Conservation (phyloP, 768 basidiomycete genomes). For the Pisolithus marmoratus region DNA sequence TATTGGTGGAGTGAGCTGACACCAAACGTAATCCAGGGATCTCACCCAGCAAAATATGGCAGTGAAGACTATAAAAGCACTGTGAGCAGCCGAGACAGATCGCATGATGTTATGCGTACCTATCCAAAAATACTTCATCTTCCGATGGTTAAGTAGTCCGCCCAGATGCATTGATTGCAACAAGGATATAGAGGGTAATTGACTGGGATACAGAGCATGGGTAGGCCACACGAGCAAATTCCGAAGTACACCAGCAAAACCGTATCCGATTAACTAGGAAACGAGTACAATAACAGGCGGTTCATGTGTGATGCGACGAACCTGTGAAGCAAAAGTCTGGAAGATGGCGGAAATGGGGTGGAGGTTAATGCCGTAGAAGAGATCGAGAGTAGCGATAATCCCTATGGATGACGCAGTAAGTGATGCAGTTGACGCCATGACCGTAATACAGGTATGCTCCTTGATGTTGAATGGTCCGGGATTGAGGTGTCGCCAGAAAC, state of each 20-base stretch:
- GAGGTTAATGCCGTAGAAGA: slow-evolving; percentile 46
- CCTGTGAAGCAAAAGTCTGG: slow-evolving; percentile 48
- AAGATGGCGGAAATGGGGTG: slow-evolving; percentile 49
- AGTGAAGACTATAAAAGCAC: slow-evolving; percentile 26
- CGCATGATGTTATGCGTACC: slow-evolving; percentile 21
- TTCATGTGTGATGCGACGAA: neutral
- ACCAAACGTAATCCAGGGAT: neutral
- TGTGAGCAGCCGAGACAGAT: neutral
- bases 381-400: slow-evolving; percentile 53
- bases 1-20: neutral
- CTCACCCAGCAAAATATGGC: slow-evolving; percentile 45
- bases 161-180: slow-evolving; percentile 50
- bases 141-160: slow-evolving; percentile 44
- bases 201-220: slow-evolving; percentile 48
- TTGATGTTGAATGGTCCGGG: slow-evolving; percentile 60
- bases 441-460: slow-evolving; percentile 60
- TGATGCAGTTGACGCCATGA: slow-evolving; percentile 56
- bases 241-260: slow-evolving; percentile 36
- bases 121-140: slow-evolving; percentile 51
- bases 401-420: slow-evolving; percentile 53
- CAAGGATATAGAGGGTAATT: slow-evolving; percentile 47
- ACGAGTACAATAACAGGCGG: neutral
- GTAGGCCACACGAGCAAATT: slow-evolving; percentile 48
- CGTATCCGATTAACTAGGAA: slow-evolving; percentile 34
- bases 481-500: slow-evolving; percentile 49